phyloP scores from a whole-genome alignment of 1,284 basidiomycete genomes.

The Naganishia sp. region DNA sequence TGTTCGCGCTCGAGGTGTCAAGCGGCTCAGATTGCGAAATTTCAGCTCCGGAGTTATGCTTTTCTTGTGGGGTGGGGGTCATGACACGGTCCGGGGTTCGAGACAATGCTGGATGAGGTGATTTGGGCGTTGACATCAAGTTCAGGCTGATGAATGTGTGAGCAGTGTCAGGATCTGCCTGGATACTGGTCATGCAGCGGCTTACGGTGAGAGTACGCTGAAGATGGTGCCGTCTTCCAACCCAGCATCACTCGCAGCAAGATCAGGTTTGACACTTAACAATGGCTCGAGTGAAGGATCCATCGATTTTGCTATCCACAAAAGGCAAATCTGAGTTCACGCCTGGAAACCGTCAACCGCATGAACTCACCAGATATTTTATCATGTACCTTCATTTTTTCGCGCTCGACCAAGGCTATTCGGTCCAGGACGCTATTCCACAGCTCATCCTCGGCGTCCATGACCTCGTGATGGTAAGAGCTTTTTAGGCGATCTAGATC shows the following conservation, averaged over 20 bases:
- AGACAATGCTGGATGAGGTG: slow-evolving; percentile 8
- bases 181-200: slow-evolving; percentile 38
- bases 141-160: neutral
- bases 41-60: no score
- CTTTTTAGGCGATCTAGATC: slow-evolving; percentile 52
- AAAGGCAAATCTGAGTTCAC: slow-evolving; percentile 40
- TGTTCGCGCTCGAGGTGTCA: slow-evolving; percentile 23
- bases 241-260: slow-evolving; percentile 80
- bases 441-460: slow-evolving; percentile 88
- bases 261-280: slow-evolving; percentile 84
- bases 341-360: slow-evolving; percentile 53
- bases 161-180: slow-evolving; percentile 48
- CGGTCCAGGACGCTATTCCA: slow-evolving; percentile 87
- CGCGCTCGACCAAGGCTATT: slow-evolving; percentile 57
- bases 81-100: slow-evolving; percentile 2
- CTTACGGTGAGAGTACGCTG: slow-evolving; percentile 80
- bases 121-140: slow-evolving; percentile 15
- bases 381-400: slow-evolving; percentile 54
- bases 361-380: slow-evolving; percentile 45
- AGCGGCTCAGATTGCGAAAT: neutral
- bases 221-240: slow-evolving; percentile 89
- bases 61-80: slow-evolving; percentile 6
- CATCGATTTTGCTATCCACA: slow-evolving; percentile 84
- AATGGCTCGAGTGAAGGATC: slow-evolving; percentile 89
- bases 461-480: slow-evolving; percentile 66